Conservation (phyloP, 495 filamentous ascomycete genomes). For the Hypoxylon subgilvum region DNA sequence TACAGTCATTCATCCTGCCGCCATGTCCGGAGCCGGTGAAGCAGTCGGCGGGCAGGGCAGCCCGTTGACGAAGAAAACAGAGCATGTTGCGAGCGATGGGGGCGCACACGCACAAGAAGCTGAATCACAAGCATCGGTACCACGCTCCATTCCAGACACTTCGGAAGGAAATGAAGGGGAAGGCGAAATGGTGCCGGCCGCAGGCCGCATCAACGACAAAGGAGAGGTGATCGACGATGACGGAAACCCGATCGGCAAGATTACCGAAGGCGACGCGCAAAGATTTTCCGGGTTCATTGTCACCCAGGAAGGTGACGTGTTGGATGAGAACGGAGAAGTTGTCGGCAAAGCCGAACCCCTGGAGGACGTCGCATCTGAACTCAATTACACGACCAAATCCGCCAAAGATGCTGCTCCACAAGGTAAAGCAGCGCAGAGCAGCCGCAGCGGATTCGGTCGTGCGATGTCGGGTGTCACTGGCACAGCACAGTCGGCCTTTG, state of each 20-base stretch:
- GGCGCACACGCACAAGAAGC: background rate
- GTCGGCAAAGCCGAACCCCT: slow-evolving; percentile 65
- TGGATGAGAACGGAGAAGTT: slow-evolving; percentile 64
- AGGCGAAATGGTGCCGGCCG: slow-evolving; percentile 41
- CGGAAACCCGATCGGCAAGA: slow-evolving; percentile 62
- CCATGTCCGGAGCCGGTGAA: slow-evolving; percentile 40
- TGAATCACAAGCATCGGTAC: slow-evolving; percentile 27
- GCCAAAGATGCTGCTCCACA: slow-evolving; percentile 14
- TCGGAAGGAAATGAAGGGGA: slow-evolving; percentile 31
- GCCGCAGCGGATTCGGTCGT: slow-evolving; percentile 12
- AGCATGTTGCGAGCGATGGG: slow-evolving; percentile 6
- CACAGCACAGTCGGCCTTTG: slow-evolving; percentile 17
- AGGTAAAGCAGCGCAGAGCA: background rate
- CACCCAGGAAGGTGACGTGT: slow-evolving; percentile 68
- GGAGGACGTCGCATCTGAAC: slow-evolving; percentile 25
- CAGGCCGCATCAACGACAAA: slow-evolving; percentile 41
- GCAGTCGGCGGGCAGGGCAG: slow-evolving; percentile 22
- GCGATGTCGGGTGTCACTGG: slow-evolving; percentile 22
- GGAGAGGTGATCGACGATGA: slow-evolving; percentile 55
- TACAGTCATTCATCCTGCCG: slow-evolving; percentile 34
- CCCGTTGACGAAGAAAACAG: slow-evolving; percentile 19
- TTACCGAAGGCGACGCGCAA: slow-evolving; percentile 64
- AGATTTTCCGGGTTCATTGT: slow-evolving; percentile 62
- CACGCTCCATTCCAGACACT: slow-evolving; percentile 35
- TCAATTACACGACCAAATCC: slow-evolving; percentile 38